A percentile compares a stretch with the other conserved stretches of the same genome.
Evolutionary conservation across 176 grass and related monocot genomes (phyloP).

Genomic region (Rhynchospora tenuis): DNA sequence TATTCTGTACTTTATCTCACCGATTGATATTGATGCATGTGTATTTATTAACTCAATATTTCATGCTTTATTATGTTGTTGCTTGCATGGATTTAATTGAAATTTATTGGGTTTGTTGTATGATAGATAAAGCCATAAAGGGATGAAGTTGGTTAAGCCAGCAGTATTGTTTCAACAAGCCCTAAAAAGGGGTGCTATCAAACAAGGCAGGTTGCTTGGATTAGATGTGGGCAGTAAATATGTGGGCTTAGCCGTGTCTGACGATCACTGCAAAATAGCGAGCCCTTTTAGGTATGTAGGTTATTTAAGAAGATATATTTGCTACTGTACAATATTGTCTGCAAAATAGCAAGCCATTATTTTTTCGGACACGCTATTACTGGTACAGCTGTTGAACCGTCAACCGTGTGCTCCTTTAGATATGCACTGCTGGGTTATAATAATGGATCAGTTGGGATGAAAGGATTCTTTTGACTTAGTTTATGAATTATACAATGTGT

Average conservation of each 20-base stretch:
- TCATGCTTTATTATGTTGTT: background rate
- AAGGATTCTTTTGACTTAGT: background rate
- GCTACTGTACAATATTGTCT: background rate
- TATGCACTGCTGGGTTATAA: background rate
- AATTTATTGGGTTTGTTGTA: background rate
- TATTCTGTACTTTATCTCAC: background rate
- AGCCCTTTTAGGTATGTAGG: conserved; percentile 54
- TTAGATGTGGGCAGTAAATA: conserved; percentile 84
- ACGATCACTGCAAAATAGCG: conserved; percentile 48
- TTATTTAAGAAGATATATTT: background rate
- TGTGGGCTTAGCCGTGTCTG: conserved; percentile 73
- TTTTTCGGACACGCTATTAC: background rate
- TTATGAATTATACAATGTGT: background rate
- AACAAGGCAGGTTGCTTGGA: conserved; percentile 49
- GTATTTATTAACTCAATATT: background rate
- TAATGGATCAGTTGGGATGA: background rate
- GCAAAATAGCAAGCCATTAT: background rate
- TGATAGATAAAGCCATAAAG: conserved; percentile 7
- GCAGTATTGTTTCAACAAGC: conserved; percentile 57
- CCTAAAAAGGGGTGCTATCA: conserved; percentile 18
- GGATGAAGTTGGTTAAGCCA: conserved; percentile 67
- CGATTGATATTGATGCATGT: background rate
- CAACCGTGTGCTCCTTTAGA: background rate
- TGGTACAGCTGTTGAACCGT: background rate
- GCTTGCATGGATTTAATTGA: background rate